Evolutionary conservation across 208 protist species (phyloP).

Genomic region (Porcisia hertigi): DNA sequence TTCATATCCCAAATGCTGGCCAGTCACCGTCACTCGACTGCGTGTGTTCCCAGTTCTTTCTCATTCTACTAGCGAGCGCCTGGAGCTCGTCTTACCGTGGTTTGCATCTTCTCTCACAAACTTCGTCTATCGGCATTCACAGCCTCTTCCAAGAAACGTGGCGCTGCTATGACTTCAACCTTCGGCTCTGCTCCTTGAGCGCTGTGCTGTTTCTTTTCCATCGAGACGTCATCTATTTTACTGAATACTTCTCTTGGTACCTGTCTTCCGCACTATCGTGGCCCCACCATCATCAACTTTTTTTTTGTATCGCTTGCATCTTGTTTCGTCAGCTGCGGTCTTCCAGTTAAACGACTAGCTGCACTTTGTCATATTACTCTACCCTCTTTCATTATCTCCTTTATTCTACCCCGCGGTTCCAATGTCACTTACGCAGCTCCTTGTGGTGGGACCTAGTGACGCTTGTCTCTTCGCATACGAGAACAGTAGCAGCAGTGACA

Average conservation of each 20-base stretch:
- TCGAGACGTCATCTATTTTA: too few species aligned
- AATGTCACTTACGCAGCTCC: conserved; percentile 36
- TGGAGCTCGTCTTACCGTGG: neutral
- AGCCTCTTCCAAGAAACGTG: neutral
- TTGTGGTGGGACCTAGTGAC: conserved; percentile 36
- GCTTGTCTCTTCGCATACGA: conserved; percentile 31
- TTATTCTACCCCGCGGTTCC: neutral
- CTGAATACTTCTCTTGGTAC: neutral
- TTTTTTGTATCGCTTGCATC: neutral
- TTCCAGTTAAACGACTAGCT: neutral
- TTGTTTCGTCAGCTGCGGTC: neutral
- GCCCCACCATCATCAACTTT: neutral
- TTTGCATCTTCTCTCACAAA: neutral
- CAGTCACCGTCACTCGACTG: too few species aligned
- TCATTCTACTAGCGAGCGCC: too few species aligned
- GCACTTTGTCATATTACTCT: neutral
- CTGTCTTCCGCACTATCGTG: neutral
- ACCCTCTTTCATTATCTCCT: neutral
- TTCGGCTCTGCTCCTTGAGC: neutral
- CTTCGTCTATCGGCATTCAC: neutral
- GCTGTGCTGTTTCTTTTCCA: neutral
- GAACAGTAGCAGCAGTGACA: conserved; percentile 12
- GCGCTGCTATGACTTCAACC: neutral
- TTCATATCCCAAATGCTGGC: too few species aligned
- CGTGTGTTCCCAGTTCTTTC: too few species aligned